phyloP scores from a whole-genome alignment of 2,329 filamentous ascomycete genomes.

The Elsinoe ampelina region DNA sequence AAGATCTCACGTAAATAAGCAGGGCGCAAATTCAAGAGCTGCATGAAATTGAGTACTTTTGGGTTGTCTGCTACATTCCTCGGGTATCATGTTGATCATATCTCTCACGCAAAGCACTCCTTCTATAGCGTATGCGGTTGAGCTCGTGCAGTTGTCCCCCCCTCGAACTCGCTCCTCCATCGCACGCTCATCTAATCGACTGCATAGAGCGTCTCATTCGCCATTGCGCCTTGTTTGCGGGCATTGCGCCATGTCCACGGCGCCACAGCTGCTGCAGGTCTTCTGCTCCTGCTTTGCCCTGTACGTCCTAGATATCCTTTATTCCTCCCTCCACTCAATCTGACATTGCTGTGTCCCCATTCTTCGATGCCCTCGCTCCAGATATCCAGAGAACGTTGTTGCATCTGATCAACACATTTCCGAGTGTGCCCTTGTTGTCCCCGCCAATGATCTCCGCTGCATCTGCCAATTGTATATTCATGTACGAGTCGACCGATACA shows the following conservation, averaged over 20 bases:
- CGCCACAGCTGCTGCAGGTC: no score
- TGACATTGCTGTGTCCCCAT: constrained; percentile 12
- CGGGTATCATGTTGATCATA: neutral
- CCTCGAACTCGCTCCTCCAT: no score
- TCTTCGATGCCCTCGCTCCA: constrained; percentile 25
- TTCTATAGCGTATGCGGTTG: no score
- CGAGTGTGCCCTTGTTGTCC: constrained; percentile 73
- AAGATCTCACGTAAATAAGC: no score
- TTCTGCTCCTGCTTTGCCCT: neutral
- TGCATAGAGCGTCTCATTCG: no score
- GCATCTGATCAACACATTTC: constrained; percentile 86
- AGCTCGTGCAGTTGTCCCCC: neutral
- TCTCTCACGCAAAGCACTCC: neutral
- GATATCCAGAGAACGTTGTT: constrained; percentile 97
- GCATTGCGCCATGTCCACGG: no score
- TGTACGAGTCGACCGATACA: constrained; percentile 92
- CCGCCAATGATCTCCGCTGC: constrained; percentile 89
- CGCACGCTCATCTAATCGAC: no score
- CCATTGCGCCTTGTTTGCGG: no score
- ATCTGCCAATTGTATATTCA: constrained; percentile 90
- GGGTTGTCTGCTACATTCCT: no score
- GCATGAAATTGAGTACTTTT: no score
- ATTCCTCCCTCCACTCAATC: constrained; percentile 1
- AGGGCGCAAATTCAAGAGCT: no score
- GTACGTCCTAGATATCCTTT: neutral